These are phyloP conservation scores for Pontederia paniculata DNA, from an alignment of 176 grass and related monocot species.

Conservation along the genomic window DNA sequence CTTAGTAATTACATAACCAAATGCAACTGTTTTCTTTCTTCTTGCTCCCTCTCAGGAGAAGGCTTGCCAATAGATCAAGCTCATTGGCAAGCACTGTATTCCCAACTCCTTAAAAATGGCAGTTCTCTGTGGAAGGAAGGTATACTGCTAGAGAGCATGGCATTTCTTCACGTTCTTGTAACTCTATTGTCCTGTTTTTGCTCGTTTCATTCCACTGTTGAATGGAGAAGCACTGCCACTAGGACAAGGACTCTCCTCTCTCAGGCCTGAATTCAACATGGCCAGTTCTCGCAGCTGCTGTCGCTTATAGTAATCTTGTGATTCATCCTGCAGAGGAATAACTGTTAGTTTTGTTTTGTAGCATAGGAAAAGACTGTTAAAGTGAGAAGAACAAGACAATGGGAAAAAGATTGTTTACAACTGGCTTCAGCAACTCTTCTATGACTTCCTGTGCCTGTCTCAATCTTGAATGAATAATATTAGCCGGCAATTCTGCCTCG, in stretches of 20 bases:
- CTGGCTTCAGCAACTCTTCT: constrained; percentile 64
- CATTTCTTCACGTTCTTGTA: not conserved
- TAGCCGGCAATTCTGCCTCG: constrained; percentile 65
- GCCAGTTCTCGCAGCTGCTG: constrained; percentile 79
- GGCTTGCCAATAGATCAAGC: no score
- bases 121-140: no score
- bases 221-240: constrained; percentile 71
- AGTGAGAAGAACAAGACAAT: not conserved
- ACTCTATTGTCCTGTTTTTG: constrained; percentile 55
- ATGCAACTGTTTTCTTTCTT: no score
- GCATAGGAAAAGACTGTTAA: not conserved
- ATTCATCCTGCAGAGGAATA: constrained; percentile 49
- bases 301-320: constrained; percentile 84
- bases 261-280: constrained; percentile 57
- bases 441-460: constrained; percentile 75
- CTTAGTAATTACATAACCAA: no score
- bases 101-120: no score
- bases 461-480: constrained; percentile 61
- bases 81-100: no score
- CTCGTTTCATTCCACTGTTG: constrained; percentile 68
- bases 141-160: no score
- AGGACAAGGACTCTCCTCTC: constrained; percentile 71
- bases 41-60: no score
- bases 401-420: constrained; percentile 23
- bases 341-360: no score